phyloP scores from a whole-genome alignment of 805 yeast species.

The Myxozyma monticola region DNA sequence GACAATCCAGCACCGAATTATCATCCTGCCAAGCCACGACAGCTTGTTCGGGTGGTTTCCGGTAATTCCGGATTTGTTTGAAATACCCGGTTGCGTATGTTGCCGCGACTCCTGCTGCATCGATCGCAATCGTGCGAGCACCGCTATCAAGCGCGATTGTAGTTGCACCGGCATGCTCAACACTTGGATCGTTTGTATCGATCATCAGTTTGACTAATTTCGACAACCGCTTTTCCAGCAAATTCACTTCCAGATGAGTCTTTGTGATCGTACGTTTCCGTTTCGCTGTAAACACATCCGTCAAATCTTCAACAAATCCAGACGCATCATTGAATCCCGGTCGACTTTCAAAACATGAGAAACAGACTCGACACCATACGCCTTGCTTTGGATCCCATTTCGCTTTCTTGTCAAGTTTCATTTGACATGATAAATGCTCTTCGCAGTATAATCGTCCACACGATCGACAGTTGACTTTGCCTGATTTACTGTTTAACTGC shows the following conservation, averaged over 20 bases:
- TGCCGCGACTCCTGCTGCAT: slow-evolving; percentile 22
- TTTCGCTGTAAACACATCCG: slow-evolving; percentile 43
- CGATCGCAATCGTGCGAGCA: slow-evolving; percentile 36
- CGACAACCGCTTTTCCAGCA: slow-evolving; percentile 58
- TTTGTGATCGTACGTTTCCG: slow-evolving; percentile 52
- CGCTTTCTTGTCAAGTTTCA: slow-evolving; percentile 52
- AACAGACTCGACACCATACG: slow-evolving; percentile 71
- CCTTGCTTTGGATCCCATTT: slow-evolving; percentile 52
- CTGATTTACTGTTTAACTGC: slow-evolving; percentile 52
- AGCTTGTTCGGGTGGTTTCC: slow-evolving; percentile 45
- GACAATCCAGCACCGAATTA: slow-evolving; percentile 51
- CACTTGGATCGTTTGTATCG: slow-evolving; percentile 29
- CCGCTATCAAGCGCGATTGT: slow-evolving; percentile 26
- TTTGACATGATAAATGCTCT: slow-evolving; percentile 56
- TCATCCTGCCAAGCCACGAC: slow-evolving; percentile 70
- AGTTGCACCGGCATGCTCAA: slow-evolving; percentile 31
- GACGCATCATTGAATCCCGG: slow-evolving; percentile 51
- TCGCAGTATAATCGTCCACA: slow-evolving; percentile 76
- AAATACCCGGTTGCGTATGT: slow-evolving; percentile 27
- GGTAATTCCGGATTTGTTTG: slow-evolving; percentile 34
- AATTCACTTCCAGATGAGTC: slow-evolving; percentile 53
- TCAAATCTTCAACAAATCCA: slow-evolving; percentile 51
- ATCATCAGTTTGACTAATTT: slow-evolving; percentile 19
- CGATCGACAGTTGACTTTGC: slow-evolving; percentile 66
- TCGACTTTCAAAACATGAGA: slow-evolving; percentile 54